Evolutionary conservation across 2,329 filamentous ascomycete species (phyloP).

Genomic region (Septoria petroselini): DNA sequence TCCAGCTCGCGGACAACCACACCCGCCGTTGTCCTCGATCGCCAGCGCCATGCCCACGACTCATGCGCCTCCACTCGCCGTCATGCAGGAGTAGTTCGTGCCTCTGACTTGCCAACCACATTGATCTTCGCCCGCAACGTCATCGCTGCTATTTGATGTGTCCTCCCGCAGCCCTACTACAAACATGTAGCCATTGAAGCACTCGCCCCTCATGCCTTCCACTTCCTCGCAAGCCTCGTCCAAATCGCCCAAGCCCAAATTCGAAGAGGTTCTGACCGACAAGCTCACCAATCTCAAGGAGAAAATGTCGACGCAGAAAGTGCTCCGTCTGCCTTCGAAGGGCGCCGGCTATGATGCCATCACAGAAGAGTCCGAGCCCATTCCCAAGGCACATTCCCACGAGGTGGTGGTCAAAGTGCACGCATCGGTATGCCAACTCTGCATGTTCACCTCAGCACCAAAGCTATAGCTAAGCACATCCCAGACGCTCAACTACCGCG

Average conservation of each 20-base stretch:
- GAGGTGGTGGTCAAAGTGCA: slow-evolving; percentile 51
- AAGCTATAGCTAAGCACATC: background rate
- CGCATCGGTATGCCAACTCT: slow-evolving; percentile 37
- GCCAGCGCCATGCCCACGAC: background rate
- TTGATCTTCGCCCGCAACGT: slow-evolving; percentile 8
- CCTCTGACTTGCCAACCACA: slow-evolving; percentile 12
- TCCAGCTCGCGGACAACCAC: slow-evolving; percentile 3
- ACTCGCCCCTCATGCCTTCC: slow-evolving; percentile 3
- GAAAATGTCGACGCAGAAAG: slow-evolving; percentile 20
- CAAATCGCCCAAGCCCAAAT: slow-evolving; percentile 8
- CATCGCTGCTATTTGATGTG: slow-evolving; percentile 6
- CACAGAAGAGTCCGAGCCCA: slow-evolving; percentile 17
- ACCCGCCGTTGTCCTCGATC: background rate
- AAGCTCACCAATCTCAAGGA: slow-evolving; percentile 8
- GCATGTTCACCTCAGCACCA: background rate
- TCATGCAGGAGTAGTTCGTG: slow-evolving; percentile 11
- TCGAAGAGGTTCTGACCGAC: slow-evolving; percentile 11
- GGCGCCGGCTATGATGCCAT: slow-evolving; percentile 22
- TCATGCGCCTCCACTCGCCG: background rate
- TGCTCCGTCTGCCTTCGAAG: slow-evolving; percentile 21
- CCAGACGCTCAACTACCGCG: slow-evolving; percentile 50
- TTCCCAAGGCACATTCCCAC: slow-evolving; percentile 36
- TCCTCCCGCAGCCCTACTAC: background rate
- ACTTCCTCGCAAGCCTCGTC: slow-evolving; percentile 2
- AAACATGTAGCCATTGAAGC: background rate